A percentile compares a stretch with the other conserved stretches of the same genome.
These are phyloP conservation scores for Triangularia setosa DNA, from an alignment of 2,329 filamentous ascomycete genomes.

Conservation along the genomic window DNA sequence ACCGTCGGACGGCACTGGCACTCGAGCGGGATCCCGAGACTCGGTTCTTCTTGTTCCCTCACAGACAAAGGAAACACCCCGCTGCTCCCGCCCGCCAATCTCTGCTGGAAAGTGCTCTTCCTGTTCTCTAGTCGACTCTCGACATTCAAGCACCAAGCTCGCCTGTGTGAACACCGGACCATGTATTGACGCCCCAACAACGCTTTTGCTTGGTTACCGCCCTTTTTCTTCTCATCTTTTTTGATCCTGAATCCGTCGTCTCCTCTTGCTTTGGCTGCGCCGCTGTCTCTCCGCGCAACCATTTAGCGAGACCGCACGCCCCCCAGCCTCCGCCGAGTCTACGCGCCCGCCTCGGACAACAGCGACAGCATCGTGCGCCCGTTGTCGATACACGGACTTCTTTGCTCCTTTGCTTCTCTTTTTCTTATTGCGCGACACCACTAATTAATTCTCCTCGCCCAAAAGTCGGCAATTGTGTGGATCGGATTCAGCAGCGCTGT, in stretches of 20 bases:
- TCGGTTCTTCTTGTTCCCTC: slow-evolving; percentile 3
- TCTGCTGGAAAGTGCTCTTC: neutral
- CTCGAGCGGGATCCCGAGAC: slow-evolving; percentile 4
- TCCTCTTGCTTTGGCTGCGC: slow-evolving; percentile 22
- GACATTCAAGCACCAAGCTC: slow-evolving; percentile 8
- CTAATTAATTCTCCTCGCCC: neutral
- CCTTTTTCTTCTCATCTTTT: slow-evolving; percentile 9
- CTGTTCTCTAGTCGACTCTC: slow-evolving; percentile 1
- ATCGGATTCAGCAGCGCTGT: slow-evolving; percentile 53
- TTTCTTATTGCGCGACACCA: neutral
- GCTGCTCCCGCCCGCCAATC: slow-evolving; percentile 6
- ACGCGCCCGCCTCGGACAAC: slow-evolving; percentile 6
- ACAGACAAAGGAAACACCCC: slow-evolving; percentile 4
- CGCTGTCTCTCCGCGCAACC: slow-evolving; percentile 17
- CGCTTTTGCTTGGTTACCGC: slow-evolving; percentile 16
- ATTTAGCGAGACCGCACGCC: slow-evolving; percentile 9
- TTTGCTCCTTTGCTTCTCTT: slow-evolving; percentile 3
- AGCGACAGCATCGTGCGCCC: neutral
- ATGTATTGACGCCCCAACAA: slow-evolving; percentile 23
- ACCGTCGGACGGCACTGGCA: neutral
- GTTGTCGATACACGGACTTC: neutral
- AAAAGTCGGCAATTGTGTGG: slow-evolving; percentile 16
- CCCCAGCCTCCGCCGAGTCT: slow-evolving; percentile 15
- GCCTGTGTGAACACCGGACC: slow-evolving; percentile 10
- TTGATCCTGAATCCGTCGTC: slow-evolving; percentile 14